Evolutionary conservation across 2,329 filamentous ascomycete genomes (phyloP).

Genomic region (Aspergillus uvarum): DNA sequence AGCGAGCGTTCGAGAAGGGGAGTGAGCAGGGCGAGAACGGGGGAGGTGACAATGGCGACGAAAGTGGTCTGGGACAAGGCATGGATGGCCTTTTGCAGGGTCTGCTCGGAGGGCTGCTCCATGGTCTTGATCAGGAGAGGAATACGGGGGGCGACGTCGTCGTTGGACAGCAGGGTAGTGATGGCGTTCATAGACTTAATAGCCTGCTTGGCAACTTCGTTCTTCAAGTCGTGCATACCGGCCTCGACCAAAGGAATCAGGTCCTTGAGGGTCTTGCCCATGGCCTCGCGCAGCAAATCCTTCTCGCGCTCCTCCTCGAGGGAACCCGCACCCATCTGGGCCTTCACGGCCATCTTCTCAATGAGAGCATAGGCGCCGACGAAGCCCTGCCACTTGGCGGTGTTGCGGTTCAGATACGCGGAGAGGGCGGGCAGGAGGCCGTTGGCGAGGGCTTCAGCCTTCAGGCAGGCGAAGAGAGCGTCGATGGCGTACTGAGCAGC

Average conservation of each 20-base stretch:
- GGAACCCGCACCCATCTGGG: constrained; percentile 78
- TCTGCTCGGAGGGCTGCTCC: constrained; percentile 86
- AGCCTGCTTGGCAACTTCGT: constrained; percentile 81
- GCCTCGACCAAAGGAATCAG: constrained; percentile 88
- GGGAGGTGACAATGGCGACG: constrained; percentile 91
- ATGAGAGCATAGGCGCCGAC: constrained; percentile 82
- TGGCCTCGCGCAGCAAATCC: constrained; percentile 82
- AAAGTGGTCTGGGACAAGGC: constrained; percentile 98
- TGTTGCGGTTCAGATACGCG: constrained; percentile 75
- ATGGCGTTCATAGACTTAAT: constrained; percentile 87
- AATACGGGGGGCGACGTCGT: constrained; percentile 90
- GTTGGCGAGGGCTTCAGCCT: constrained; percentile 76
- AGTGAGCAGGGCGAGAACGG: constrained; percentile 89
- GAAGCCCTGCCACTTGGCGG: constrained; percentile 96
- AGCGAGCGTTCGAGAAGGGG: constrained; percentile 91
- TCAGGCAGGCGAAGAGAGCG: constrained; percentile 76
- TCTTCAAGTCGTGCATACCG: constrained; percentile 96
- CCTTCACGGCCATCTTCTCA: constrained; percentile 92
- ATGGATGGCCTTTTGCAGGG: constrained; percentile 92
- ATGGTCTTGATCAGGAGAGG: constrained; percentile 91
- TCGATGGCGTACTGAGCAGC: constrained; percentile 93
- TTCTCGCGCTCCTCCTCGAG: constrained; percentile 84
- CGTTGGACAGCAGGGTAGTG: constrained; percentile 87
- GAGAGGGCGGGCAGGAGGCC: constrained; percentile 76
- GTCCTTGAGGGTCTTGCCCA: constrained; percentile 75